A percentile compares a stretch with the other conserved stretches of the same genome.
These are phyloP conservation scores for Leptodontidium sp. DNA, from an alignment of 2,329 filamentous ascomycete species.

Conservation along the genomic window DNA sequence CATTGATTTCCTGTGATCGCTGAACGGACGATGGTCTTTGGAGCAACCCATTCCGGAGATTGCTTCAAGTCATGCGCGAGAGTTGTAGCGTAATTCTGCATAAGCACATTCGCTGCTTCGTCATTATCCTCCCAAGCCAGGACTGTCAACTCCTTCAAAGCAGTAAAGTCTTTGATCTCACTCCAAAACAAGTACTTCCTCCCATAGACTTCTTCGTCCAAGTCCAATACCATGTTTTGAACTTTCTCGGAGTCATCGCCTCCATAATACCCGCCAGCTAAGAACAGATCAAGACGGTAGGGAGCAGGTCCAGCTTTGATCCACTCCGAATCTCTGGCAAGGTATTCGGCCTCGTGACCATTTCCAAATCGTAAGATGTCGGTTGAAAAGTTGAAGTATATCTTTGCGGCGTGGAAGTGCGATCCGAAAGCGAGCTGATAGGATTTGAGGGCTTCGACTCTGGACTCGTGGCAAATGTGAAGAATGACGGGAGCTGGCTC, in stretches of 20 bases:
- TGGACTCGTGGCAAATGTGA: conserved; percentile 37
- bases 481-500: conserved; percentile 32
- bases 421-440: conserved; percentile 34
- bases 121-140: conserved; percentile 31
- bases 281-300: conserved; percentile 35
- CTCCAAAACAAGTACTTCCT: conserved; percentile 35
- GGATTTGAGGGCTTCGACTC: conserved; percentile 31
- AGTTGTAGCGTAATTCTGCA: conserved; percentile 24
- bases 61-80: conserved; percentile 20
- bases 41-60: conserved; percentile 31
- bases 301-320: conserved; percentile 11
- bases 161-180: conserved; percentile 32
- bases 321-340: conserved; percentile 7
- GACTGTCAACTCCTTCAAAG: conserved; percentile 33
- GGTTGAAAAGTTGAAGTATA: conserved; percentile 37
- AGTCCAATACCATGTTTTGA: conserved; percentile 30
- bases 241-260: conserved; percentile 34
- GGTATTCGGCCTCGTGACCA: conserved; percentile 14
- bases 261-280: conserved; percentile 31
- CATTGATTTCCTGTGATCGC: conserved; percentile 18
- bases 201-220: conserved; percentile 32
- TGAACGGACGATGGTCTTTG: conserved; percentile 25
- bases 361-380: conserved; percentile 34
- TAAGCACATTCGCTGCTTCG: conserved; percentile 11
- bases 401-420: conserved; percentile 20